Evolutionary conservation across 257 asterid species (phyloP).

Genomic region (Orobanche coerulescens): DNA sequence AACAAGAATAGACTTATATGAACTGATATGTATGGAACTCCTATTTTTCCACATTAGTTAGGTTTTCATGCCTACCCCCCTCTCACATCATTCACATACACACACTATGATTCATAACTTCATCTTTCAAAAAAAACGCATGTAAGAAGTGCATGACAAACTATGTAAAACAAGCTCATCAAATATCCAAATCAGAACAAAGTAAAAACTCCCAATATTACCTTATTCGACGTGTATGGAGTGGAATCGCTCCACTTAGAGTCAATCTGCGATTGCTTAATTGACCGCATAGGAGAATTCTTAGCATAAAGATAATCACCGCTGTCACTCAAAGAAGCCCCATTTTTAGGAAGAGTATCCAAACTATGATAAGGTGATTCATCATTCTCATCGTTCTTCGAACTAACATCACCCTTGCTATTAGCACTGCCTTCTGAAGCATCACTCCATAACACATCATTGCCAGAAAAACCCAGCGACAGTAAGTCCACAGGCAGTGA

Average conservation of each 20-base stretch:
- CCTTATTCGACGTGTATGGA: conserved; percentile 59
- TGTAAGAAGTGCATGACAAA: neutral
- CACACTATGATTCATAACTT: neutral
- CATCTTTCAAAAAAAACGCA: neutral
- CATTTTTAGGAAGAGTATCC: conserved; percentile 29
- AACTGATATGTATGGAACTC: neutral
- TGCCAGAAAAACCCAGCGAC: conserved; percentile 27
- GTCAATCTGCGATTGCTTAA: conserved; percentile 30
- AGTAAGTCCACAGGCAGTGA: conserved; percentile 52
- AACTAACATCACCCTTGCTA: conserved; percentile 19
- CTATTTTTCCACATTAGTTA: too few relatives aligned
- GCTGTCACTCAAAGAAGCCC: conserved; percentile 35
- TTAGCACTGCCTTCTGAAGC: conserved; percentile 7
- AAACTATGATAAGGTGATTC: conserved; percentile 62
- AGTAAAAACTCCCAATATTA: conserved; percentile 17
- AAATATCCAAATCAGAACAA: neutral
- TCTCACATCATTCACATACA: neutral
- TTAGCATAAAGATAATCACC: conserved; percentile 31
- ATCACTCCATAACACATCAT: conserved; percentile 24
- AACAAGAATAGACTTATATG: neutral
- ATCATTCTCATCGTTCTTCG: conserved; percentile 41
- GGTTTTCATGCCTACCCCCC: neutral
- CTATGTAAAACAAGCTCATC: neutral
- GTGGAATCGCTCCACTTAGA: conserved; percentile 62
- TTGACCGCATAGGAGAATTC: conserved; percentile 25